phyloP scores from a whole-genome alignment of 129 eudicot species.

The Chrysanthemum lavandulifolium region DNA sequence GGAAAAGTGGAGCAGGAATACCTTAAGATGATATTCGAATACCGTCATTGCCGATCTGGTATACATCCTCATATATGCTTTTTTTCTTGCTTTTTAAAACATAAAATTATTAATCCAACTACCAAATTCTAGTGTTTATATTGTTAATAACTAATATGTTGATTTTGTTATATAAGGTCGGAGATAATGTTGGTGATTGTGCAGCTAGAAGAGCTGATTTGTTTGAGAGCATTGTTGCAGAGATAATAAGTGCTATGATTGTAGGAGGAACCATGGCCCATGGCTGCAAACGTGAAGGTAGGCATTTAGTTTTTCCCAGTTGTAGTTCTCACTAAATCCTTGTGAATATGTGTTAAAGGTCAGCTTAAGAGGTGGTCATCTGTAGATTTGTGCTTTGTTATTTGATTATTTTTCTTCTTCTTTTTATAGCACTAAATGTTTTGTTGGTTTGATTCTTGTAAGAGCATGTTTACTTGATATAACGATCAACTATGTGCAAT shows the following conservation, averaged over 20 bases:
- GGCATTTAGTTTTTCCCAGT: slow-evolving; percentile 5
- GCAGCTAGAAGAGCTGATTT: slow-evolving; percentile 99
- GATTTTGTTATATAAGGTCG: neutral
- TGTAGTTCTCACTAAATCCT: slow-evolving; percentile 9
- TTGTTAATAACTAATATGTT: neutral
- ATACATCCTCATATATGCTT: slow-evolving; percentile 14
- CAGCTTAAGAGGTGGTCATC: slow-evolving; percentile 9
- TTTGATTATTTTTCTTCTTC: too few relatives aligned
- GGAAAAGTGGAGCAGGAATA: too few relatives aligned
- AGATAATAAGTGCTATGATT: slow-evolving; percentile 99
- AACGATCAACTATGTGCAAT: too few relatives aligned
- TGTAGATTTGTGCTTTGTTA: neutral
- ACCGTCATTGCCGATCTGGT: slow-evolving; percentile 99
- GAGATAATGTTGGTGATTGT: slow-evolving; percentile 87
- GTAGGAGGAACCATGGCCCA: slow-evolving; percentile 98
- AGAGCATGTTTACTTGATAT: too few relatives aligned
- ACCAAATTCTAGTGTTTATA: too few relatives aligned
- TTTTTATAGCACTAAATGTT: too few relatives aligned
- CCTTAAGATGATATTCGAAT: too few relatives aligned
- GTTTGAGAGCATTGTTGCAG: slow-evolving; percentile 99
- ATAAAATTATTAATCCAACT: too few relatives aligned
- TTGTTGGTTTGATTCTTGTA: too few relatives aligned
- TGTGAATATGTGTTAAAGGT: neutral
- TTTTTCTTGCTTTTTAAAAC: slow-evolving; percentile 9
- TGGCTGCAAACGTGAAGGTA: slow-evolving; percentile 95